Evolutionary conservation across 371 early-diverging fungal genomes (phyloP).

Genomic region (Lichtheimia ornata): DNA sequence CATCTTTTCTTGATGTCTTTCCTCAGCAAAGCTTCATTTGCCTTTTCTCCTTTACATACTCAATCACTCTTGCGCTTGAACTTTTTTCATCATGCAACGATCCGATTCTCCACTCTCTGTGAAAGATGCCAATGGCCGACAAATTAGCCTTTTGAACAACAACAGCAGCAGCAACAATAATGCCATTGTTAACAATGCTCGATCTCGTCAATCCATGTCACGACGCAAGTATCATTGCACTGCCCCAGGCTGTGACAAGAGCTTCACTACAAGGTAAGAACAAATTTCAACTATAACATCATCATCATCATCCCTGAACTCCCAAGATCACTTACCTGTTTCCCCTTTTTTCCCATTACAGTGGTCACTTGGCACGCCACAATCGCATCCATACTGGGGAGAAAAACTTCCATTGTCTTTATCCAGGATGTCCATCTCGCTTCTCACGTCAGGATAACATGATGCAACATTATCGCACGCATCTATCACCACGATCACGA

Average conservation of each 20-base stretch:
- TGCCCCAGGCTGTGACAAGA: conserved; percentile 59
- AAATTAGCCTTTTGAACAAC: conserved; percentile 38
- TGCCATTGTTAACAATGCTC: conserved; percentile 9
- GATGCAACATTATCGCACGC: conserved; percentile 87
- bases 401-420: conserved; percentile 81
- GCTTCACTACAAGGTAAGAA: conserved; percentile 62
- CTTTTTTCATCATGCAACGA: conserved; percentile 3
- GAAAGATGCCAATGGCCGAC: conserved; percentile 18
- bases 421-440: conserved; percentile 72
- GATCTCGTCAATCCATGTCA: conserved; percentile 9
- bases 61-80: conserved; percentile 12
- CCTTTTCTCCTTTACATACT: conserved; percentile 9
- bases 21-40: conserved; percentile 10
- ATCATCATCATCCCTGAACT: not conserved
- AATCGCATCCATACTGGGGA: conserved; percentile 89
- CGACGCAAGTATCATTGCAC: conserved; percentile 61
- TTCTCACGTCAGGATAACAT: conserved; percentile 89
- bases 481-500: conserved; percentile 63
- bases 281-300: not conserved
- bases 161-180: not conserved
- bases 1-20: conserved; percentile 16
- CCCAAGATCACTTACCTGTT: conserved; percentile 8
- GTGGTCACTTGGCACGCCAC: conserved; percentile 86
- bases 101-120: conserved; percentile 12
- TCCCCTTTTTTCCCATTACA: conserved; percentile 26